Evolutionary conservation across 495 filamentous ascomycete species (phyloP), one percentile per base, ranked within the genome.

Genomic region (Tuber indicum): DNA sequence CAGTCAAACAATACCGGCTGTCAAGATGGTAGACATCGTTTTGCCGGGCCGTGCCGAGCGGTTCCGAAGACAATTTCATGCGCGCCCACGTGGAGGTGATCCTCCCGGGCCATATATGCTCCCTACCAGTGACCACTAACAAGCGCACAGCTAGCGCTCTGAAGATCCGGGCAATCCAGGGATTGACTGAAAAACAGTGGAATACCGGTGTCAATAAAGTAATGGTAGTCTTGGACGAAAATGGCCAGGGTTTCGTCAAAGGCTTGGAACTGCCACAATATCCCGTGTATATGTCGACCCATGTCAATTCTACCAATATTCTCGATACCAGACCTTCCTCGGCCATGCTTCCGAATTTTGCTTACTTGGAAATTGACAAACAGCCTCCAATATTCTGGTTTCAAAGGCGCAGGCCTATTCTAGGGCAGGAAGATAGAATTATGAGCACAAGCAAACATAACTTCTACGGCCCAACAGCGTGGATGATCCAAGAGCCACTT

Each of bases 211-310:
- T 62, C 10, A 62, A 62, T 62, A 62, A 62, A 62, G 0, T 62
- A 32, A 62, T 62, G n/a, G n/a, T 62, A 62, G n/a, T 26, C n/a
- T 12, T 62, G n/a, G 58, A 62, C n/a, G 58, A 62, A 62, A 62
- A 32, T 16, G 58, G 58, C n/a, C 58, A 62, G 58, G 58, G 58
- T 62, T 62, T 26, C n/a, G 16, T 62, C 58, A 62, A 32, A 16
- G 26, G n/a, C 58, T 32, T 16, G n/a, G 58, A 62, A 10, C n/a
- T 16, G 12, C 58, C 12, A n/a, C 0, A 0, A 26, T 14, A 16
- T 62, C n/a, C 1, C 1, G 1, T 0, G 17, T 16, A 32, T 62
- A 62, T 62, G 58, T 26, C 58, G 8, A 62, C 58, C 32, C 2
- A 3, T n/a, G 26, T 32, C 12, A 62, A 62, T 62, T 62, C 58